Evolutionary conservation across 1,284 basidiomycete genomes (phyloP).

Genomic region (Heliocybe sulcata): DNA sequence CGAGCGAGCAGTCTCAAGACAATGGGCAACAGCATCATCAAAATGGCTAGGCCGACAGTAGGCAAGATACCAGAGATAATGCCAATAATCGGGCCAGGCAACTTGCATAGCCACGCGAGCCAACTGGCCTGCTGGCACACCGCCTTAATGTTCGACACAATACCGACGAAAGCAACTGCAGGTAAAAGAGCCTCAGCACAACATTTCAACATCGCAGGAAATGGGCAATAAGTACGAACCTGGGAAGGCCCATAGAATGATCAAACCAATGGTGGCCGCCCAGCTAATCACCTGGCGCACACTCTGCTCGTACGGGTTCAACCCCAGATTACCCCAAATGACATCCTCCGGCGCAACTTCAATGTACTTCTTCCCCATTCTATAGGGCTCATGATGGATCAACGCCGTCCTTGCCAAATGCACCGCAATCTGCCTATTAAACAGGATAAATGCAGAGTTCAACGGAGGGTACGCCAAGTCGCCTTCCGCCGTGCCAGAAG

Average conservation of each 20-base stretch:
- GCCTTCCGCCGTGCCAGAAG: slow-evolving; percentile 3
- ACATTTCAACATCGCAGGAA: background rate
- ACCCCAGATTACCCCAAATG: slow-evolving; percentile 82
- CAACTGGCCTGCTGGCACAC: slow-evolving; percentile 62
- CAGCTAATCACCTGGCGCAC: slow-evolving; percentile 57
- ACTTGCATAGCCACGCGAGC: slow-evolving; percentile 78
- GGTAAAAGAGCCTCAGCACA: slow-evolving; percentile 9
- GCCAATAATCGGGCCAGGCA: slow-evolving; percentile 62
- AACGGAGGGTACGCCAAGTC: slow-evolving; percentile 57
- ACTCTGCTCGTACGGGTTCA: slow-evolving; percentile 87
- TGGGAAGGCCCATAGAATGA: slow-evolving; percentile 71
- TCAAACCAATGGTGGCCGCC: slow-evolving; percentile 53
- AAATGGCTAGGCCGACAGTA: slow-evolving; percentile 75
- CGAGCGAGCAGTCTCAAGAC: slow-evolving; percentile 71
- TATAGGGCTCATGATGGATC: slow-evolving; percentile 74
- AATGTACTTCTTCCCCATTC: slow-evolving; percentile 61
- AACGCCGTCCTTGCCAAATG: slow-evolving; percentile 75
- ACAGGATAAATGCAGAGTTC: slow-evolving; percentile 88
- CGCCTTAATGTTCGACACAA: slow-evolving; percentile 75
- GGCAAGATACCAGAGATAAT: slow-evolving; percentile 92
- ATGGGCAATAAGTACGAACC: slow-evolving; percentile 26
- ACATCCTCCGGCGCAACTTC: slow-evolving; percentile 83
- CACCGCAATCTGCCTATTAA: slow-evolving; percentile 91
- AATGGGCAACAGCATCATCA: slow-evolving; percentile 91
- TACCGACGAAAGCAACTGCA: slow-evolving; percentile 79